Evolutionary conservation across 164 flowering plant genomes (phyloP).

Genomic region (Umbilicus rupestris): DNA sequence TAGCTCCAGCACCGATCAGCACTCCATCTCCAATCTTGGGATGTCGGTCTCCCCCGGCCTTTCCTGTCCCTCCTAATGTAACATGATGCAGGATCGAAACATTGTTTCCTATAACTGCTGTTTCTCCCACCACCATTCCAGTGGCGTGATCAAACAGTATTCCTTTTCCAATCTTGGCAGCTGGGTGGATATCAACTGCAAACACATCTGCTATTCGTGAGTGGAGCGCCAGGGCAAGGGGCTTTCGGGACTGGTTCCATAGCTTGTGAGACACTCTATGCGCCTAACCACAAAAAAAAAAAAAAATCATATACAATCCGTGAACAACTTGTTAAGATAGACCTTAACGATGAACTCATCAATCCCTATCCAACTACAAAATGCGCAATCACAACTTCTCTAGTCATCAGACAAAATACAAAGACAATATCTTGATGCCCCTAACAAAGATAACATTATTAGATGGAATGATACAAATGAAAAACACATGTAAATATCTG

Average conservation of each 20-base stretch:
- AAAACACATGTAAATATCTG: no score
- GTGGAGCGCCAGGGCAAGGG: slow-evolving; percentile 48
- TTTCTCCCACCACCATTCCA: slow-evolving; percentile 60
- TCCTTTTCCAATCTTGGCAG: slow-evolving; percentile 42
- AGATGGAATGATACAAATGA: no score
- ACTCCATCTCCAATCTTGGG: slow-evolving; percentile 68
- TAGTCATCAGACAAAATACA: no score
- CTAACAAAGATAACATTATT: background rate
- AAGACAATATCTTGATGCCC: no score
- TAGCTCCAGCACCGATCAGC: slow-evolving; percentile 54
- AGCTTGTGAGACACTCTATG: slow-evolving; percentile 52
- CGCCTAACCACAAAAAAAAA: slow-evolving; percentile 23
- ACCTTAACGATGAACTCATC: background rate
- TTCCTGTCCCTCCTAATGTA: slow-evolving; percentile 59
- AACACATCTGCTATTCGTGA: slow-evolving; percentile 16
- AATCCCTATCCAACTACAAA: background rate
- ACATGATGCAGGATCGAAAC: slow-evolving; percentile 60
- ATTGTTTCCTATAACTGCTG: slow-evolving; percentile 55
- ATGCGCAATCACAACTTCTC: background rate
- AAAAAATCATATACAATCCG: background rate
- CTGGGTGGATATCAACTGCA: slow-evolving; percentile 55
- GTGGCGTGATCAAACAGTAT: slow-evolving; percentile 57
- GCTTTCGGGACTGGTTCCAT: slow-evolving; percentile 40
- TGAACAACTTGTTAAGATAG: background rate
- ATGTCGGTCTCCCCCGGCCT: slow-evolving; percentile 42